phyloP scores from a whole-genome alignment of 2,329 filamentous ascomycete genomes.

The Xylaria sp. region DNA sequence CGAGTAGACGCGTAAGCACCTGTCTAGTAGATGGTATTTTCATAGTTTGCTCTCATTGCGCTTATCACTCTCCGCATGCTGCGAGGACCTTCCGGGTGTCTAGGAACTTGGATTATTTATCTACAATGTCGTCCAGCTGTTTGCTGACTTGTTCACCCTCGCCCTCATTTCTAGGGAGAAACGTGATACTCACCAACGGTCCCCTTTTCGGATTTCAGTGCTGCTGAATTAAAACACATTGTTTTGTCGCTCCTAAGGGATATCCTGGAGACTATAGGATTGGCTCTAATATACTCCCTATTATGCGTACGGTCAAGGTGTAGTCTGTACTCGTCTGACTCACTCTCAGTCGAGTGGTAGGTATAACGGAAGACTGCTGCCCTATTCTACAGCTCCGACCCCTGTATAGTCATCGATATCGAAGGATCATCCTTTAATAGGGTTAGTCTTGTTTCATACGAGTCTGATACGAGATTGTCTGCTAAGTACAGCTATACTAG shows the following conservation, averaged over 20 bases:
- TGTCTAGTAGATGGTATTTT: background rate
- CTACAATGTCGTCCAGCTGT: background rate
- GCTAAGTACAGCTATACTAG: no score
- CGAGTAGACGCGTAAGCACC: background rate
- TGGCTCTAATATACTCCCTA: no score
- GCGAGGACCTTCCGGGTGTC: background rate
- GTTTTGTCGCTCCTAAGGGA: no score
- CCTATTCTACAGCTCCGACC: background rate
- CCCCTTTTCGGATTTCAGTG: no score
- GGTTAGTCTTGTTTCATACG: background rate
- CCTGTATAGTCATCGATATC: background rate
- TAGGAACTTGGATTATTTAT: background rate
- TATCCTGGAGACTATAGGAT: no score
- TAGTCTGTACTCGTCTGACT: no score
- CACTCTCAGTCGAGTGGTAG: background rate
- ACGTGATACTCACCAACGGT: no score
- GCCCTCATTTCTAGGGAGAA: no score
- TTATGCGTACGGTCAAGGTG: no score
- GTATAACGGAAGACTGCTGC: background rate
- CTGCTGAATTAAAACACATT: no score
- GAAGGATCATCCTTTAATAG: background rate
- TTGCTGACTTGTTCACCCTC: background rate
- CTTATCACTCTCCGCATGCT: background rate
- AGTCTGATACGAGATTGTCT: background rate
- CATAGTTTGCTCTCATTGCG: background rate